Evolutionary conservation across 1,284 basidiomycete species (phyloP), one percentile per base, ranked within the genome.

Genomic region (Ustilago loliicola): DNA sequence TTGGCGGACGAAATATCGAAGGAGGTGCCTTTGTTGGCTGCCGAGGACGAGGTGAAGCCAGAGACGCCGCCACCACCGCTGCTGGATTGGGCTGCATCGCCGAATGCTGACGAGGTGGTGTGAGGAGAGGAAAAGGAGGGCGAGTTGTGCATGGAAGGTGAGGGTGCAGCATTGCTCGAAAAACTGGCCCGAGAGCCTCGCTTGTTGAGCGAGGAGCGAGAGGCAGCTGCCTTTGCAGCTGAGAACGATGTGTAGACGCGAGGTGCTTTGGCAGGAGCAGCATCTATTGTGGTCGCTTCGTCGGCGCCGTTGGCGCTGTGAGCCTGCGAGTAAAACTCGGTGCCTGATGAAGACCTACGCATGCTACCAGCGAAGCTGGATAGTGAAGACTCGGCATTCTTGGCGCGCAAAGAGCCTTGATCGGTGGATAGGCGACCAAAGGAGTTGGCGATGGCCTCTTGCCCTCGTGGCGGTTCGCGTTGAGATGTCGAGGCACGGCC

Each of bases 361-460:
- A 67, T 29, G 68, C 68, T 76, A 23, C 65, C 62, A 30, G 68
- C 61, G 40, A 65, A 58, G 68, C 68, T 76, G 29, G 68, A 64
- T 3, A 67, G 56, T 23, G 73, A 71, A 2, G 68, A 32, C 1
- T 71, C 68, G 10, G 47, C 50, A 13, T 65, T 61, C 42, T 59
- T 71, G 40, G 64, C 30, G 19, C 73, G 62, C 15, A 32, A 11
- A 25, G 67, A 64, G 21, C 34, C 45, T 25, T 68, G 68, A 32
- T 76, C 73, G 21, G 68, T 59, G n/a, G 74, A 77, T 23, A 58
- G 65, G 29, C 69, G 74, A 51, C 74, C 65, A 21, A 66, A 72
- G 59, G 72, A 77, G 52, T 77, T 77, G 58, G 69, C 53, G 65
- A 77, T 64, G 17, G 74, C 74, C 40, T 77, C 74, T 13, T 66